phyloP scores from a whole-genome alignment of 805 yeast species.

The Kregervanrija fluxuum region DNA sequence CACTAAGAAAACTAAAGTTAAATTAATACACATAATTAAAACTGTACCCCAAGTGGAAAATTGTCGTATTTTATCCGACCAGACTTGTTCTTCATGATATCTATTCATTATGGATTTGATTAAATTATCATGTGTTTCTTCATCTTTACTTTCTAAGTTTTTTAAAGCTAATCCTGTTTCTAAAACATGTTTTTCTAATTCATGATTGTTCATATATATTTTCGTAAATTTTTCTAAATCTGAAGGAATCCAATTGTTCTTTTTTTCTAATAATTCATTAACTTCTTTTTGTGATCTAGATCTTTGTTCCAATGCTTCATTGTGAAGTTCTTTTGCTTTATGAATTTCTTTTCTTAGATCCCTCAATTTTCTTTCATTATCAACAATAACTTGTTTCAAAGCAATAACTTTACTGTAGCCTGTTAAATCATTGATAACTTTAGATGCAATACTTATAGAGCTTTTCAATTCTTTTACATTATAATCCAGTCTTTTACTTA shows the following conservation, averaged over 20 bases:
- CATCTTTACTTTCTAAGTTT: slow-evolving; percentile 54
- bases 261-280: slow-evolving; percentile 80
- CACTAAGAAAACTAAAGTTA: slow-evolving; percentile 68
- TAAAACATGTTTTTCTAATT: slow-evolving; percentile 53
- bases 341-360: slow-evolving; percentile 42
- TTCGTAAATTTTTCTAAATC: slow-evolving; percentile 84
- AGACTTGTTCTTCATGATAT: slow-evolving; percentile 94
- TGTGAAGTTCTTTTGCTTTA: slow-evolving; percentile 42
- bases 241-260: slow-evolving; percentile 67
- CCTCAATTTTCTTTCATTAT: slow-evolving; percentile 44
- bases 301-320: slow-evolving; percentile 55
- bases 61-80: slow-evolving; percentile 94
- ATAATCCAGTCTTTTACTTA: slow-evolving; percentile 36
- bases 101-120: slow-evolving; percentile 76
- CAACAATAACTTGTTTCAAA: slow-evolving; percentile 54
- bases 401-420: slow-evolving; percentile 81
- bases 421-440: slow-evolving; percentile 80
- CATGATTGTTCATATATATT: slow-evolving; percentile 75
- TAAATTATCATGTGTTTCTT: slow-evolving; percentile 58
- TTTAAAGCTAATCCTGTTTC: slow-evolving; percentile 41
- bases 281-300: slow-evolving; percentile 73
- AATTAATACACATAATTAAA: slow-evolving; percentile 79
- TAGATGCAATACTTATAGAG: slow-evolving; percentile 51
- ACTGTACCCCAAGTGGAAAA: slow-evolving; percentile 98
- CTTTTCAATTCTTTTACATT: slow-evolving; percentile 50